phyloP scores from a whole-genome alignment of 1,139 yeast species.

The Diutina siamensis region DNA sequence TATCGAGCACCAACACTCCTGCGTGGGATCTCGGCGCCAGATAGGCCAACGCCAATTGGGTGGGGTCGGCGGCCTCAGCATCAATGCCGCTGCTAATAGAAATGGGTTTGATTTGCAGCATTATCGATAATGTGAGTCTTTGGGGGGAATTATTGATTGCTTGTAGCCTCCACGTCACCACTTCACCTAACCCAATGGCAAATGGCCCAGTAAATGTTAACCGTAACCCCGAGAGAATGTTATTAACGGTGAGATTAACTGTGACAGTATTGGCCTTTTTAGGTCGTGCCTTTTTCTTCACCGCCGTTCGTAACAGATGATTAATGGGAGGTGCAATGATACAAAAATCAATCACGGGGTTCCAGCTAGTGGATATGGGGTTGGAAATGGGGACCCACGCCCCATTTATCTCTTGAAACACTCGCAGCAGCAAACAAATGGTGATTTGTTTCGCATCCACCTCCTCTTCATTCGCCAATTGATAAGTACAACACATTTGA shows the following conservation, averaged over 20 bases:
- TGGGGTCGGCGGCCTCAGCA: background rate
- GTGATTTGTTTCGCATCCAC: conserved; percentile 10
- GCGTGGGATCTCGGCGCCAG: conserved; percentile 9
- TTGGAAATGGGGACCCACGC: conserved; percentile 14
- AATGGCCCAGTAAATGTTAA: conserved; percentile 58
- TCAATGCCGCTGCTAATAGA: background rate
- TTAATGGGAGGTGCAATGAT: conserved; percentile 32
- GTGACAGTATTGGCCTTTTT: conserved; percentile 26
- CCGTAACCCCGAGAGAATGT: conserved; percentile 35
- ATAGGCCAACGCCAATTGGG: background rate
- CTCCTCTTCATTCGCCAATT: conserved; percentile 23
- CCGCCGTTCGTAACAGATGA: background rate
- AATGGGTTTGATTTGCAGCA: conserved; percentile 15
- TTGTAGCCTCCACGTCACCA: conserved; percentile 54
- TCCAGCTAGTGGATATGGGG: conserved; percentile 44
- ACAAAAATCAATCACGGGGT: conserved; percentile 50
- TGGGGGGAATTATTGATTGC: conserved; percentile 38
- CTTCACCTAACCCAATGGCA: conserved; percentile 47
- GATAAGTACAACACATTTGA: conserved; percentile 34
- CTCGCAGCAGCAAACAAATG: conserved; percentile 10
- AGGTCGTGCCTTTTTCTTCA: background rate
- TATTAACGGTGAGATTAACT: conserved; percentile 27
- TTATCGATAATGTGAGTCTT: conserved; percentile 28
- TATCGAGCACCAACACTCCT: conserved; percentile 51
- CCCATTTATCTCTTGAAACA: conserved; percentile 8